Evolutionary conservation across 2,329 filamentous ascomycete genomes (phyloP).

Genomic region (Alternaria sp.): DNA sequence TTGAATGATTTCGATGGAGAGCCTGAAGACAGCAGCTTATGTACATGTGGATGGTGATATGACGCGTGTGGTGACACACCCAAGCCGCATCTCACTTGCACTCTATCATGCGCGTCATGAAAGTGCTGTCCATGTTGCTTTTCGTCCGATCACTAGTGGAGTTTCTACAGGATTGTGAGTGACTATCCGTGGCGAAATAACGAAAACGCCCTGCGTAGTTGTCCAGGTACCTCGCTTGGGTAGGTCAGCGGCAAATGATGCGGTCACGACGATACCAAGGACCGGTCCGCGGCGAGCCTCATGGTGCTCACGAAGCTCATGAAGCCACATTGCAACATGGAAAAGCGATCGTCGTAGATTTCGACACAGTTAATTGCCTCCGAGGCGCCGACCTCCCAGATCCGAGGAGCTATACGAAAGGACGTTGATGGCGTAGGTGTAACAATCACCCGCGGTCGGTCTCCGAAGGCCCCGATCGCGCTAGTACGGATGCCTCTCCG

Average conservation of each 20-base stretch:
- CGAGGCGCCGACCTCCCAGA: not conserved
- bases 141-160: not conserved
- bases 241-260: not conserved
- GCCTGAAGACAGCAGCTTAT: conserved; percentile 4
- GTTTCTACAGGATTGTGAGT: not conserved
- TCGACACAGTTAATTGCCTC: not conserved
- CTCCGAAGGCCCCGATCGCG: not conserved
- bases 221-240: not conserved
- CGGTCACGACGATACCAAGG: not conserved
- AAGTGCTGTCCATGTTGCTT: not conserved
- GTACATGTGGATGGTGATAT: not conserved
- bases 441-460: not conserved
- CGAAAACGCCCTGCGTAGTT: not conserved
- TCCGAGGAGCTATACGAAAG: not conserved
- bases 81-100: not conserved
- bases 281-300: not conserved
- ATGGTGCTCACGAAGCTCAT: not conserved
- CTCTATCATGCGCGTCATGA: conserved; percentile 4
- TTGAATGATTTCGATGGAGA: not conserved
- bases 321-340: not conserved
- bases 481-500: not conserved
- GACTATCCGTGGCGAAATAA: not conserved
- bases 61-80: not conserved
- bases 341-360: not conserved
- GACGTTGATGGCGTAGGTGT: not conserved